These are phyloP conservation scores for Trichosanthes cucumerina DNA, from an alignment of 306 rosid species.

Conservation along the genomic window DNA sequence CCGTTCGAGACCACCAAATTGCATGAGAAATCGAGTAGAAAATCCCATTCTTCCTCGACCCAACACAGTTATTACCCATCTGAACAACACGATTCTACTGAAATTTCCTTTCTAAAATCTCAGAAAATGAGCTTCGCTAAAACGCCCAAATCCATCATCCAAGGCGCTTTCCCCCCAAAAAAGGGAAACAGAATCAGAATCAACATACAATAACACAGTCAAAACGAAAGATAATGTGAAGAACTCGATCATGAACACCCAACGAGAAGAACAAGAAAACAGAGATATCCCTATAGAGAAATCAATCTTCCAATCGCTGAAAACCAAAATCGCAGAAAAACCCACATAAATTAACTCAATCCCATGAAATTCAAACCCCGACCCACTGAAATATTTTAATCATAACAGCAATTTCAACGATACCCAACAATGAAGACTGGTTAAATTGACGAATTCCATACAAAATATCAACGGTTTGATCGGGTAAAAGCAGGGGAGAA, in stretches of 20 bases:
- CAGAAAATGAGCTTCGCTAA: background rate
- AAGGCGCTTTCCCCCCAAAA: background rate
- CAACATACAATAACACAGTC: background rate
- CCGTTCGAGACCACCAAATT: slow-evolving; percentile 35
- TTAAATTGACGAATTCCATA: slow-evolving; percentile 11
- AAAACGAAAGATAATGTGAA: background rate
- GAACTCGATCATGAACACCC: background rate
- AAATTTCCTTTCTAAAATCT: background rate
- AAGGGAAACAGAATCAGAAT: background rate
- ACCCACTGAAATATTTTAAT: background rate
- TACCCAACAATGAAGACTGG: slow-evolving; percentile 9
- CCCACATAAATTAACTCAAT: background rate
- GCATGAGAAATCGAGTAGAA: slow-evolving; percentile 20
- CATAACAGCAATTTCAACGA: slow-evolving; percentile 12
- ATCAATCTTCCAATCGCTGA: background rate
- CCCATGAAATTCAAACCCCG: background rate
- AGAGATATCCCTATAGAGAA: background rate
- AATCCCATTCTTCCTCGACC: slow-evolving; percentile 26
- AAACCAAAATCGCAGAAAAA: background rate
- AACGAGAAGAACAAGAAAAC: background rate
- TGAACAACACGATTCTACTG: slow-evolving; percentile 11
- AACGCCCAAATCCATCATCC: background rate
- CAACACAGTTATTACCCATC: slow-evolving; percentile 85
- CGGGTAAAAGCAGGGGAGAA: background rate
- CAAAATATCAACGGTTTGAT: background rate